Conservation (phyloP, 208 protist species). For the Trypanosoma cruzi region DNA sequence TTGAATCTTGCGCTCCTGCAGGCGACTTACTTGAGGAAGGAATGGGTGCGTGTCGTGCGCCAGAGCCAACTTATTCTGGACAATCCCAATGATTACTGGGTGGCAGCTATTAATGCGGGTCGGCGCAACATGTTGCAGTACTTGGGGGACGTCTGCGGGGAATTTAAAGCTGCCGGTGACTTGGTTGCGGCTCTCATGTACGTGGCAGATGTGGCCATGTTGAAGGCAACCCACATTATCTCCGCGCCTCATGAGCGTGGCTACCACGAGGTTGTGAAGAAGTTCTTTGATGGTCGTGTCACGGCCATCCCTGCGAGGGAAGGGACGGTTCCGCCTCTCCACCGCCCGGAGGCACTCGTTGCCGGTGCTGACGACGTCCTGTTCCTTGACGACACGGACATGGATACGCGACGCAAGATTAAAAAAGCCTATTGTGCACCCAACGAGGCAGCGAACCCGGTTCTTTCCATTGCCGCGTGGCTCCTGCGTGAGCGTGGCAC, state of each 20-base stretch:
- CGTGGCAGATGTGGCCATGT: slow-evolving; percentile 52
- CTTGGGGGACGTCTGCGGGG: slow-evolving; percentile 70
- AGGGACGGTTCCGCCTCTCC: slow-evolving; percentile 75
- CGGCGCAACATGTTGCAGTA: slow-evolving; percentile 65
- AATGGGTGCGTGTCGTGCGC: slow-evolving; percentile 59
- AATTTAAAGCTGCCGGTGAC: slow-evolving; percentile 78
- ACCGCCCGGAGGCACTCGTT: slow-evolving; percentile 63
- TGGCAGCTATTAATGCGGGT: slow-evolving; percentile 88
- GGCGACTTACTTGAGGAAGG: slow-evolving; percentile 42
- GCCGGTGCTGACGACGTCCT: slow-evolving; percentile 95
- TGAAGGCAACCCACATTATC: slow-evolving; percentile 80
- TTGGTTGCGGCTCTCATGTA: slow-evolving; percentile 85
- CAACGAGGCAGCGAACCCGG: slow-evolving; percentile 87
- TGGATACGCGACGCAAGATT: slow-evolving; percentile 96
- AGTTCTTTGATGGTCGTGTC: slow-evolving; percentile 61
- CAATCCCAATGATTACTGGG: slow-evolving; percentile 88
- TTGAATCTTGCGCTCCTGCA: slow-evolving; percentile 68
- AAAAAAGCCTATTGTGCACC: slow-evolving; percentile 95
- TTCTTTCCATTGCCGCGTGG: slow-evolving; percentile 87
- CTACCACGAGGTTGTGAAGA: slow-evolving; percentile 38
- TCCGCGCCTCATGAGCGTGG: slow-evolving; percentile 44
- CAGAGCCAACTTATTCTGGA: slow-evolving; percentile 81
- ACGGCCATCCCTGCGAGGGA: slow-evolving; percentile 31
- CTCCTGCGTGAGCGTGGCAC: slow-evolving; percentile 36
- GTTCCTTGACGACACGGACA: slow-evolving; percentile 96